A percentile compares a stretch with the other conserved stretches of the same genome.
These are phyloP conservation scores for Pseudozyma sp. DNA, from an alignment of 1,284 basidiomycete species.

Conservation along the genomic window DNA sequence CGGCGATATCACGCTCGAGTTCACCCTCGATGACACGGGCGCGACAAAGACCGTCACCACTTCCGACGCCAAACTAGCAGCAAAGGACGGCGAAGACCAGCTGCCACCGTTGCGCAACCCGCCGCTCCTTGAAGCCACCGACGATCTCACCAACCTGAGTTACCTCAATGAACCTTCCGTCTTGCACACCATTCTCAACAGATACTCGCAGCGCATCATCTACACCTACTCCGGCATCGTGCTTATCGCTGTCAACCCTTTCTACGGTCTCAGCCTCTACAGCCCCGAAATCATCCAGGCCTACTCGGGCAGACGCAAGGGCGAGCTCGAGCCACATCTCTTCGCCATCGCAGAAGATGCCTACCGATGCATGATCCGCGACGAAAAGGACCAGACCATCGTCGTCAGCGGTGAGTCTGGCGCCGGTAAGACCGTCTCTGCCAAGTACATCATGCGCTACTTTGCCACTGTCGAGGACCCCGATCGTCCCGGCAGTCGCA, in stretches of 20 bases:
- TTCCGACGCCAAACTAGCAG: conserved; percentile 53
- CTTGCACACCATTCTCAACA: conserved; percentile 93
- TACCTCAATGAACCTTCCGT: conserved; percentile 97
- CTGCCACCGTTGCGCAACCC: conserved; percentile 96
- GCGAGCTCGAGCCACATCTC: conserved; percentile 95
- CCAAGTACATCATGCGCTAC: conserved; percentile 99
- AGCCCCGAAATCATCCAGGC: conserved; percentile 97
- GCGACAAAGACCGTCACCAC: conserved; percentile 57
- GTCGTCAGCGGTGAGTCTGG: conserved; percentile 99
- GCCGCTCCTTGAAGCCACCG: conserved; percentile 92
- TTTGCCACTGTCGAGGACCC: conserved; percentile 96
- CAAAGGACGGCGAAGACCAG: conserved; percentile 53
- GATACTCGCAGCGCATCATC: conserved; percentile 95
- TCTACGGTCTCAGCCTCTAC: conserved; percentile 79
- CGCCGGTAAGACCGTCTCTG: conserved; percentile 98
- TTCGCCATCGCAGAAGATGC: conserved; percentile 99
- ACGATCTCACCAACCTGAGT: conserved; percentile 96
- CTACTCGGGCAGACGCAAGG: conserved; percentile 89
- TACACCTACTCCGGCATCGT: conserved; percentile 99
- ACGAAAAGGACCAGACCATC: conserved; percentile 95
- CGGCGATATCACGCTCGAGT: conserved; percentile 56
- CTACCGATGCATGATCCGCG: conserved; percentile 95
- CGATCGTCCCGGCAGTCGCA: conserved; percentile 70
- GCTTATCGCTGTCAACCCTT: conserved; percentile 97
- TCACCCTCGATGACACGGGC: conserved; percentile 63